phyloP scores from a whole-genome alignment of 805 yeast genomes.

The Wickerhamomyces hampshirensis region DNA sequence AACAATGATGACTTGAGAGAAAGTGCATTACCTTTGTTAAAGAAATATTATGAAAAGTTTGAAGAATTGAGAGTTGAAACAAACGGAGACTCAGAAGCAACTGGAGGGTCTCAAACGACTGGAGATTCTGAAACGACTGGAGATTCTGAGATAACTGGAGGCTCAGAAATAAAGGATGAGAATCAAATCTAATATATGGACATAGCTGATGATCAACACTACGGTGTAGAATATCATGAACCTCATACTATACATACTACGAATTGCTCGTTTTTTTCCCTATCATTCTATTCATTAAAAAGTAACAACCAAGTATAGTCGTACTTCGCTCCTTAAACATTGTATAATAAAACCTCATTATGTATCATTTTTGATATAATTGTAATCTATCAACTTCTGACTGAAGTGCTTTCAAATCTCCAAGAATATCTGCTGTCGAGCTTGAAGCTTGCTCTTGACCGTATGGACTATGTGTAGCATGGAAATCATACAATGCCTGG shows the following conservation, averaged over 20 bases:
- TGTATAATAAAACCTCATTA: not conserved
- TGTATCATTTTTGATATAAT: not conserved
- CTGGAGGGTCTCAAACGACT: too few species aligned
- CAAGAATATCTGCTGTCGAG: conserved; percentile 44
- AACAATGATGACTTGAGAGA: conserved; percentile 45
- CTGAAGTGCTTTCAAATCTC: conserved; percentile 62
- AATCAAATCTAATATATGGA: too few species aligned
- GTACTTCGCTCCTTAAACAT: too few species aligned
- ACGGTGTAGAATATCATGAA: too few species aligned
- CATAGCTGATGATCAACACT: too few species aligned
- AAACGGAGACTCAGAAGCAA: not conserved
- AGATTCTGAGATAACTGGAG: too few species aligned
- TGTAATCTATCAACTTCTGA: conserved; percentile 61
- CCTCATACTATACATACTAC: too few species aligned
- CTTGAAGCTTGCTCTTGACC: conserved; percentile 3
- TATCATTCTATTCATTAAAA: too few species aligned
- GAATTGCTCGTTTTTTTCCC: too few species aligned
- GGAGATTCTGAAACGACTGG: not conserved
- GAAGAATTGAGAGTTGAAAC: conserved; percentile 7
- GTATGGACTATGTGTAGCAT: not conserved
- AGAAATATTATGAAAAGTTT: conserved; percentile 35
- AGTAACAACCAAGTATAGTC: too few species aligned
- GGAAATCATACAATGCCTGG: conserved; percentile 14
- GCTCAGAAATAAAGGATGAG: too few species aligned
- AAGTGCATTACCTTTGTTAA: conserved; percentile 41